Percentiles rank a stretch among this genome's conserved stretches.
Evolutionary conservation across 2,329 filamentous ascomycete species (phyloP).

Genomic region (Neonectria ditissima): DNA sequence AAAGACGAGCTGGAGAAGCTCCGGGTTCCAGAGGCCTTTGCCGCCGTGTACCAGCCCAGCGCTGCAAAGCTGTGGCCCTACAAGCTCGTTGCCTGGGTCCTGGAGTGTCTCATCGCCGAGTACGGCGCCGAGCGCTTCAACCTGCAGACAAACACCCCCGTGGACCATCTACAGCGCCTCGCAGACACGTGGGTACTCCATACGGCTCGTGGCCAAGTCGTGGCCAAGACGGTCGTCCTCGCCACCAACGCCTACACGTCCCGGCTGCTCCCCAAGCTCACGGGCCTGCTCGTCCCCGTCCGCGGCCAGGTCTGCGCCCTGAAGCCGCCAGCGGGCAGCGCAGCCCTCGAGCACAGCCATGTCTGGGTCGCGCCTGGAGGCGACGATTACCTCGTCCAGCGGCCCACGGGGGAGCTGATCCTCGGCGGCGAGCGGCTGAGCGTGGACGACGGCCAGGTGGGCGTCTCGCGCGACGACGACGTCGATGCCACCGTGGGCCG

Average conservation of each 20-base stretch:
- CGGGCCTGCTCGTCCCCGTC: slow-evolving; percentile 80
- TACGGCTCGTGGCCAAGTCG: slow-evolving; percentile 76
- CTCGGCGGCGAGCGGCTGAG: slow-evolving; percentile 76
- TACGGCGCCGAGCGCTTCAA: slow-evolving; percentile 66
- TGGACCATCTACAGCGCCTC: slow-evolving; percentile 59
- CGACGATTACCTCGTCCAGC: slow-evolving; percentile 80
- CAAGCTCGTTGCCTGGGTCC: slow-evolving; percentile 80
- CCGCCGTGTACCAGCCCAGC: slow-evolving; percentile 72
- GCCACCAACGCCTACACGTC: slow-evolving; percentile 90
- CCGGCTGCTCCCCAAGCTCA: slow-evolving; percentile 75
- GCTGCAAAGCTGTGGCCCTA: slow-evolving; percentile 85
- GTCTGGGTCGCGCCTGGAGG: slow-evolving; percentile 65
- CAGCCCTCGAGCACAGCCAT: slow-evolving; percentile 68
- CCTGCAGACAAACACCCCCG: slow-evolving; percentile 80
- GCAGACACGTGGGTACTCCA: slow-evolving; percentile 67
- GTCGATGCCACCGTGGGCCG: slow-evolving; percentile 67
- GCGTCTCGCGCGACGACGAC: slow-evolving; percentile 68
- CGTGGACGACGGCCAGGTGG: slow-evolving; percentile 60
- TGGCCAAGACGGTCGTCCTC: slow-evolving; percentile 74
- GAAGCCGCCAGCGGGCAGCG: slow-evolving; percentile 60
- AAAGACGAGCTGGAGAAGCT: slow-evolving; percentile 60
- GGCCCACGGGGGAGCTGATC: slow-evolving; percentile 72
- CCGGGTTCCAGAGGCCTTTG: slow-evolving; percentile 67
- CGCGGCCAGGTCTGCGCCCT: slow-evolving; percentile 79
- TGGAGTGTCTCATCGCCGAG: slow-evolving; percentile 67